These are phyloP conservation scores for Populus hybrid DNA, from an alignment of 441 rosid genomes.

Conservation along the genomic window DNA sequence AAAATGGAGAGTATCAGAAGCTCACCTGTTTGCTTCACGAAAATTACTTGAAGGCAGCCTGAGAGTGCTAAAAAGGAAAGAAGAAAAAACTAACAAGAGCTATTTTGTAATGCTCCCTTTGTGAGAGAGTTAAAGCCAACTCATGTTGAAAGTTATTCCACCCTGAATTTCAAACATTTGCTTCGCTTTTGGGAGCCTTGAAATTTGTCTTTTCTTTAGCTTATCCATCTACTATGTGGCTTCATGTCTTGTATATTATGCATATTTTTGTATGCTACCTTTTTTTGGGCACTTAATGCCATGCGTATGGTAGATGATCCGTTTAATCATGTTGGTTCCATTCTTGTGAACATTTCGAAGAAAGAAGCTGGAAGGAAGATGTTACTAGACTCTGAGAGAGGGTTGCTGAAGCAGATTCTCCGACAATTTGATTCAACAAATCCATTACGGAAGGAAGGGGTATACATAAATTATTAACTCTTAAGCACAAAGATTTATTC, in stretches of 20 bases:
- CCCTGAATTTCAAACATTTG: no score
- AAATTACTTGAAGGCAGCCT: no score
- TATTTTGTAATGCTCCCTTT: no score
- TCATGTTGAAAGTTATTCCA: no score
- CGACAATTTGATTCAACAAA: slow-evolving; percentile 71
- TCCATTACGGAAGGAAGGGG: slow-evolving; percentile 77
- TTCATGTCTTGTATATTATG: background rate
- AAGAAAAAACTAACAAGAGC: no score
- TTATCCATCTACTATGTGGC: background rate
- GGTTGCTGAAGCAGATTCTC: slow-evolving; percentile 75
- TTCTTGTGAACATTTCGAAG: slow-evolving; percentile 88
- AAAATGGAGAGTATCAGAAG: background rate
- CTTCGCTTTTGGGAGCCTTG: no score
- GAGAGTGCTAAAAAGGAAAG: no score
- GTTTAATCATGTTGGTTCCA: slow-evolving; percentile 86
- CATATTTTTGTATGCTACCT: slow-evolving; percentile 4
- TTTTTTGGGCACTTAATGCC: slow-evolving; percentile 22
- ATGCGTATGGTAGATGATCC: slow-evolving; percentile 59
- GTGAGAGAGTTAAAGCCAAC: no score
- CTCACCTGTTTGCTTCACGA: no score
- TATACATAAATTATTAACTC: slow-evolving; percentile 27
- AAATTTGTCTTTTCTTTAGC: background rate
- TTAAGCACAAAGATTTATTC: background rate
- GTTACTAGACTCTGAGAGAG: slow-evolving; percentile 72
- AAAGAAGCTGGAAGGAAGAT: slow-evolving; percentile 73